phyloP scores from a whole-genome alignment of 1,284 basidiomycete genomes.

The Sanghuangporus baumii region DNA sequence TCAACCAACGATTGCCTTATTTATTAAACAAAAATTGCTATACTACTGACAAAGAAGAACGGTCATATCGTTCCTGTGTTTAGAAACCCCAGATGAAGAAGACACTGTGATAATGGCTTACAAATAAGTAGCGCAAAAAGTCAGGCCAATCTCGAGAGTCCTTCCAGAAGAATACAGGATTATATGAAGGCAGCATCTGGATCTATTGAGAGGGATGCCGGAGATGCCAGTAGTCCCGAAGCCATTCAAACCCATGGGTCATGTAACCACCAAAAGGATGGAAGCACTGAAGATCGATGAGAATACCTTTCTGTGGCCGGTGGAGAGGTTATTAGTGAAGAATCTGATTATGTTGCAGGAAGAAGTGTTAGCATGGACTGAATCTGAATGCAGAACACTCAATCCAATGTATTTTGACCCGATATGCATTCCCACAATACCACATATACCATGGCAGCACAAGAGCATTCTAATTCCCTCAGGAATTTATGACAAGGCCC shows the following conservation, averaged over 20 bases:
- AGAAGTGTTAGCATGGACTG: slow-evolving; percentile 29
- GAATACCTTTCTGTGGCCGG: slow-evolving; percentile 24
- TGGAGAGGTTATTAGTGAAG: slow-evolving; percentile 29
- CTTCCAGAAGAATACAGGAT: slow-evolving; percentile 23
- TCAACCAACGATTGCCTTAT: too few relatives aligned
- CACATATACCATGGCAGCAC: slow-evolving; percentile 31
- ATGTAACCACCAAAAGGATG: slow-evolving; percentile 20
- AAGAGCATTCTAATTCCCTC: slow-evolving; percentile 35
- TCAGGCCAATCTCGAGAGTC: slow-evolving; percentile 23
- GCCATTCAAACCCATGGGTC: slow-evolving; percentile 13
- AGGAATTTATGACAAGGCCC: slow-evolving; percentile 31
- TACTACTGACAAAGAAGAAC: too few relatives aligned
- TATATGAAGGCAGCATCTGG: slow-evolving; percentile 17
- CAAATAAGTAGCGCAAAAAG: slow-evolving; percentile 23
- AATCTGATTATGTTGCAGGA: slow-evolving; percentile 28
- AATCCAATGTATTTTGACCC: slow-evolving; percentile 31
- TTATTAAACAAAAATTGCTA: too few relatives aligned
- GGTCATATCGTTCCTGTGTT: background rate
- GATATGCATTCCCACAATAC: slow-evolving; percentile 30
- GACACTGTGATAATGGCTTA: slow-evolving; percentile 9
- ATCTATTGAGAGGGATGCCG: slow-evolving; percentile 18
- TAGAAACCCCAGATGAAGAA: background rate
- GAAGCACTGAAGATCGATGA: slow-evolving; percentile 23
- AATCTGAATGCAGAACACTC: slow-evolving; percentile 30
- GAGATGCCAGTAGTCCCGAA: slow-evolving; percentile 20